Percentiles rank a stretch among this genome's conserved stretches.
phyloP scores from a whole-genome alignment of 1,284 basidiomycete genomes.

The Apiotrichum domesticum region DNA sequence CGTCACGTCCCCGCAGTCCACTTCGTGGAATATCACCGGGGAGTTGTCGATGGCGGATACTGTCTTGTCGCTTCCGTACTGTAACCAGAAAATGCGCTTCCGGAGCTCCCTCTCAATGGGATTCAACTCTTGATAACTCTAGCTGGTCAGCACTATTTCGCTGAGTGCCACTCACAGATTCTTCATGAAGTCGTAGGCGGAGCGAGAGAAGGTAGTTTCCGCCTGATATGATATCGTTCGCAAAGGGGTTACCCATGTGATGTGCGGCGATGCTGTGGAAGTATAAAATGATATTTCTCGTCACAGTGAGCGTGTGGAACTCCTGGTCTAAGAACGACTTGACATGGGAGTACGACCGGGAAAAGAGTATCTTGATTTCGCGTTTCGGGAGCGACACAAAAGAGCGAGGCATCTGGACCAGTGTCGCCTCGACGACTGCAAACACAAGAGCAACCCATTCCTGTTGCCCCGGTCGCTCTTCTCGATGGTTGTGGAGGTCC shows the following conservation, averaged over 20 bases:
- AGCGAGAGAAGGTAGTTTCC: constrained; percentile 15
- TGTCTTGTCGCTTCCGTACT: constrained; percentile 83
- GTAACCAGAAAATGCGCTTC: constrained; percentile 73
- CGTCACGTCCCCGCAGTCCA: constrained; percentile 56
- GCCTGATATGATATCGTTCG: constrained; percentile 2
- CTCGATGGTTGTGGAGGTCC: constrained; percentile 65
- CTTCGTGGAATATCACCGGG: constrained; percentile 72
- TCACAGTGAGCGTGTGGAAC: constrained; percentile 16
- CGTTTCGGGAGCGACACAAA: constrained; percentile 29
- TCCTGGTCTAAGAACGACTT: constrained; percentile 16
- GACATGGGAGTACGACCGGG: constrained; percentile 15
- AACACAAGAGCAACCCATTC: constrained; percentile 76
- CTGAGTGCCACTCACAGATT: constrained; percentile 33
- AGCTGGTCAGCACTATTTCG: background rate
- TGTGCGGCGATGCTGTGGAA: constrained; percentile 13
- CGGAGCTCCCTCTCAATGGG: constrained; percentile 78
- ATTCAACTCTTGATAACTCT: constrained; percentile 17
- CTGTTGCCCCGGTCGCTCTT: constrained; percentile 65
- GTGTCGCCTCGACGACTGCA: constrained; percentile 71
- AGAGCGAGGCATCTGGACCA: constrained; percentile 52
- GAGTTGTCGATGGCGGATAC: constrained; percentile 68
- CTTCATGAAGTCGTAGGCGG: constrained; percentile 70
- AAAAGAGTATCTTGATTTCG: constrained; percentile 32
- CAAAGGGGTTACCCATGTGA: constrained; percentile 6
- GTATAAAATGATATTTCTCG: constrained; percentile 21